Evolutionary conservation across 306 rosid genomes (phyloP).

Genomic region (Sechiopsis laciniata): DNA sequence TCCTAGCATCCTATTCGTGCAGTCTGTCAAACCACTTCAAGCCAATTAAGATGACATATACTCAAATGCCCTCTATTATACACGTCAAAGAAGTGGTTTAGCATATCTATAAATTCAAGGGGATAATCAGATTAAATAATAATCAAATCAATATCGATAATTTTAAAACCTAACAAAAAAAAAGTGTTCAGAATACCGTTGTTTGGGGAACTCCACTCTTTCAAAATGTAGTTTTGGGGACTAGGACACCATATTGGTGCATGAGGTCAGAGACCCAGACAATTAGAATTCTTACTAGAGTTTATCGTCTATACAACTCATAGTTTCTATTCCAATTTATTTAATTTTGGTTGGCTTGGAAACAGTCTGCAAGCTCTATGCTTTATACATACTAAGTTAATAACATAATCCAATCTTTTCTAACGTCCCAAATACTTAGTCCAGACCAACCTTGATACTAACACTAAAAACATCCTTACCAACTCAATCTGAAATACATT

Average conservation of each 20-base stretch:
- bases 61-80: not conserved
- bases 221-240: not conserved
- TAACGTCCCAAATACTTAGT: not conserved
- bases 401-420: not conserved
- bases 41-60: slow-evolving; percentile 6
- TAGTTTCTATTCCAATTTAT: not conserved
- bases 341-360: not conserved
- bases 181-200: too few relatives aligned
- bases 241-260: not conserved
- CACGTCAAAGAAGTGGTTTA: too few relatives aligned
- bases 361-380: not conserved
- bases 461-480: not conserved
- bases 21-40: not conserved
- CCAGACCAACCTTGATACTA: not conserved
- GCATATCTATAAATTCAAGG: too few relatives aligned
- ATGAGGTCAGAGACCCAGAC: not conserved
- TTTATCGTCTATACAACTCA: not conserved
- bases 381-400: not conserved
- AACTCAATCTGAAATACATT: not conserved
- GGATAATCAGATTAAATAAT: too few relatives aligned
- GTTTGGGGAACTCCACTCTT: not conserved
- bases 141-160: not conserved
- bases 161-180: too few relatives aligned
- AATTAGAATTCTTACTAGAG: not conserved
- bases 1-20: not conserved